Evolutionary conservation across 805 yeast species (phyloP).

Genomic region (Candida taoyuanica): DNA sequence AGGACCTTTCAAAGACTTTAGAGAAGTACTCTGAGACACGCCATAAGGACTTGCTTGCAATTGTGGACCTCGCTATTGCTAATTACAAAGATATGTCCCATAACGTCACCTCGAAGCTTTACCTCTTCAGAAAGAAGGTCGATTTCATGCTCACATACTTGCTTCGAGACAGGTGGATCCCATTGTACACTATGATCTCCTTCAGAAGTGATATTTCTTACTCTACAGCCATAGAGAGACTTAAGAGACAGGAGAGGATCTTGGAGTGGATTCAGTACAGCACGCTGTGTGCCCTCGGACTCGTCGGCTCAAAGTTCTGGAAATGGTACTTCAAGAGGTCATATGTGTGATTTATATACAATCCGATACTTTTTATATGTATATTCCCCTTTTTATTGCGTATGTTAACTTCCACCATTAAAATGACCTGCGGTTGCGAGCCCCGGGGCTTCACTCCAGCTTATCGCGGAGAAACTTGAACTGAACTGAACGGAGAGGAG

Average conservation of each 20-base stretch:
- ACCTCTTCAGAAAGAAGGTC: conserved; percentile 58
- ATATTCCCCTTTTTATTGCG: no score
- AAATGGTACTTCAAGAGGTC: conserved; percentile 4
- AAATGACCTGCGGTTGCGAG: no score
- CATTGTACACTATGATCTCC: conserved; percentile 88
- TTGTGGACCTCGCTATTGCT: conserved; percentile 69
- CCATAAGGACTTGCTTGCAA: conserved; percentile 66
- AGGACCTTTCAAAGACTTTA: conserved; percentile 8
- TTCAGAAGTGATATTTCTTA: conserved; percentile 81
- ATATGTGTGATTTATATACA: not conserved
- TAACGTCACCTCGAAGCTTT: conserved; percentile 59
- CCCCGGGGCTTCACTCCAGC: no score
- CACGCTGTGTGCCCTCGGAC: conserved; percentile 1
- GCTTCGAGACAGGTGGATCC: conserved; percentile 68
- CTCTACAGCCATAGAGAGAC: conserved; percentile 55
- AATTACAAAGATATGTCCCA: conserved; percentile 88
- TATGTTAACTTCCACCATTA: no score
- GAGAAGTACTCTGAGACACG: conserved; percentile 30
- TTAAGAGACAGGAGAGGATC: conserved; percentile 50
- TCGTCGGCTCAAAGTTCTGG: conserved; percentile 4
- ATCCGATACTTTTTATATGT: no score
- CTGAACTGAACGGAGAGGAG: no score
- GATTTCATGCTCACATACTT: conserved; percentile 61
- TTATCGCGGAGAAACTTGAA: no score
- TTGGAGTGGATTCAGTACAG: conserved; percentile 29